Percentiles rank a stretch among this genome's conserved stretches.
Evolutionary conservation across 169 alveolate genomes (phyloP).

Genomic region (Plasmodium ovale): DNA sequence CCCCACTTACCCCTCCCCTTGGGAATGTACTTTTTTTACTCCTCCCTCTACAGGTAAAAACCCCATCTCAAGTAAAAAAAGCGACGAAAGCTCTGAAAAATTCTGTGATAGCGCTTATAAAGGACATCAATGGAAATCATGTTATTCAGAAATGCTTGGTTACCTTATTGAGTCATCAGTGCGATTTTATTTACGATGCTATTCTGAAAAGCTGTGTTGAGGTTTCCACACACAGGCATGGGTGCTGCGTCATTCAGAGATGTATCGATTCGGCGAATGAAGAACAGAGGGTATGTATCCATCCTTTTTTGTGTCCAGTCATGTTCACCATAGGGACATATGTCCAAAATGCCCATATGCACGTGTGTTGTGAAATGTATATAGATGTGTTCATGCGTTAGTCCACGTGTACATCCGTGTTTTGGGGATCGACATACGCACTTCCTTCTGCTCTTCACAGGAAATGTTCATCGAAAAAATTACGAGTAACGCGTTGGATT

Average conservation of each 20-base stretch:
- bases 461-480: conserved; percentile 84
- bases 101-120: conserved; percentile 82
- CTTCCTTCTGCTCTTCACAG: conserved; percentile 2
- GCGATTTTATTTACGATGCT: conserved; percentile 90
- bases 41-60: conserved; percentile 10
- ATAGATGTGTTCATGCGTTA: not conserved
- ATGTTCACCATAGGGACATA: not conserved
- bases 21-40: not conserved
- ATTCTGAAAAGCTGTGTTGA: conserved; percentile 85
- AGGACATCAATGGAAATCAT: conserved; percentile 95
- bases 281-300: conserved; percentile 77
- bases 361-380: not conserved
- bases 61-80: conserved; percentile 41
- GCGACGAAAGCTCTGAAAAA: conserved; percentile 69
- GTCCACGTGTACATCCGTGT: not conserved
- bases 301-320: too few species aligned
- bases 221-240: conserved; percentile 93
- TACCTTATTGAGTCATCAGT: conserved; percentile 83
- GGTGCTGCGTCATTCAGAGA: conserved; percentile 96
- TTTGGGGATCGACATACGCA: not conserved
- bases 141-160: conserved; percentile 91
- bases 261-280: conserved; percentile 92
- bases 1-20: not conserved
- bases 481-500: conserved; percentile 84
- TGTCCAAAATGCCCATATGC: not conserved